These are phyloP conservation scores for Pistacia integerrima DNA, from an alignment of 345 rosid genomes.

Conservation along the genomic window DNA sequence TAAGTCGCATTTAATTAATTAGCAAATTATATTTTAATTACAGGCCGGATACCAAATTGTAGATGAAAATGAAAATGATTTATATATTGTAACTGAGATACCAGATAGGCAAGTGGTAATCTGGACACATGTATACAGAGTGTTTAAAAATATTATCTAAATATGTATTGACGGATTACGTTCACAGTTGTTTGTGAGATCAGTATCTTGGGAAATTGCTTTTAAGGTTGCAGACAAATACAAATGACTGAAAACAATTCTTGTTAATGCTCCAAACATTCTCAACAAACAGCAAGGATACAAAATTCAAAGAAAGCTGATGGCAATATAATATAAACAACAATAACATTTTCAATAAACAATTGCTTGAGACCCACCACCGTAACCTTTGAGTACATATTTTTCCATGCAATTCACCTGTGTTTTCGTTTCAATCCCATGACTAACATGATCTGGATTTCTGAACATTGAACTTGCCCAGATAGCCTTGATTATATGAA, in stretches of 20 bases:
- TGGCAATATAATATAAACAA: slow-evolving; percentile 16
- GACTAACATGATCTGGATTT: neutral
- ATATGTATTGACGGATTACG: neutral
- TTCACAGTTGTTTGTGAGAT: neutral
- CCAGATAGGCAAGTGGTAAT: too few relatives aligned
- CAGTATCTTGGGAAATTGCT: neutral
- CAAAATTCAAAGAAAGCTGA: slow-evolving; percentile 30
- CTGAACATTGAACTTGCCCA: neutral
- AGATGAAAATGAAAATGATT: neutral
- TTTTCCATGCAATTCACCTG: neutral
- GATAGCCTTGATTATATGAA: neutral
- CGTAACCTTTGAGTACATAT: neutral
- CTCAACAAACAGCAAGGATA: slow-evolving; percentile 50
- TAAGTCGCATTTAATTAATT: neutral
- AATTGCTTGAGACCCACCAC: neutral
- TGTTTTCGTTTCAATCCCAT: neutral
- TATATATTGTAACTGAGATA: too few relatives aligned
- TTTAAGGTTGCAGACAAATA: slow-evolving; percentile 10
- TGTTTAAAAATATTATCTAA: neutral
- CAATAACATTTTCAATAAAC: slow-evolving; percentile 2
- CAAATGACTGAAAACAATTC: slow-evolving; percentile 19
- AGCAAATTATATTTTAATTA: neutral
- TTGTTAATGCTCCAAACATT: slow-evolving; percentile 43
- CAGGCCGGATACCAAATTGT: neutral
- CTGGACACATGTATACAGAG: too few relatives aligned